Evolutionary conservation across 2,329 filamentous ascomycete species (phyloP), one percentile per base, ranked within the genome.

Genomic region (Fusarium albidum): DNA sequence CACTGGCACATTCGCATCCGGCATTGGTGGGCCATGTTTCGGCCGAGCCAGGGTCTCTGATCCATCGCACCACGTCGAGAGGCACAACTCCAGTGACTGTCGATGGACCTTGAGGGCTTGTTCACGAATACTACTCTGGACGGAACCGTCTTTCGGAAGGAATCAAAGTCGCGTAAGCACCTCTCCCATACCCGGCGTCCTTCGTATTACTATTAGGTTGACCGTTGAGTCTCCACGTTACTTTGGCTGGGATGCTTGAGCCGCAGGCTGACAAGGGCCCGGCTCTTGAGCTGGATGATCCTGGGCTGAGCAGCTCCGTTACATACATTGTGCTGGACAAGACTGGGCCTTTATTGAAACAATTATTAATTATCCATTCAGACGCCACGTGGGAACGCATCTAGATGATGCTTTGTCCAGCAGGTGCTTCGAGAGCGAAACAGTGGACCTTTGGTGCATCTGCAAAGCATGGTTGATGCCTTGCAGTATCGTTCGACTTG

Each of bases 1-100:
- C 38, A 45, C 39, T 48, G 35, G 35, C 49, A 49, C 28, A 43
- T 33, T 42, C 41, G 42, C 49, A 46, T 50, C 53, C 49, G 43
- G 47, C 39, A 50, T 35, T 25, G 45, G 43, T 43, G 33, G 45
- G 29, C 47, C 41, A 29, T 34, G 45, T 52, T 51, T 51, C 52
- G 42, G 52, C 49, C 49, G 49, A 52, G 44, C 32, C 32, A 39
- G 48, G 48, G 21, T 41, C 33, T 6, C 21, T 28, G 18, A 25
- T 31, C 31, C 28, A 37, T 55, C 47, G 46, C 34, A 31, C 48
- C 48, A 52, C 32, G 38, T 18, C 15, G 17, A 38, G 25, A 38
- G 25, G 25, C 14, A 38, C 44, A 32, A 49, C 44, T 32, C 26
- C 45, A 41, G 29, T 37, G 34, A 35, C 27, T 52, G 21, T 43